Conservation (phyloP, 108 stramenopile species). For the Stephanodiscus triporus region DNA sequence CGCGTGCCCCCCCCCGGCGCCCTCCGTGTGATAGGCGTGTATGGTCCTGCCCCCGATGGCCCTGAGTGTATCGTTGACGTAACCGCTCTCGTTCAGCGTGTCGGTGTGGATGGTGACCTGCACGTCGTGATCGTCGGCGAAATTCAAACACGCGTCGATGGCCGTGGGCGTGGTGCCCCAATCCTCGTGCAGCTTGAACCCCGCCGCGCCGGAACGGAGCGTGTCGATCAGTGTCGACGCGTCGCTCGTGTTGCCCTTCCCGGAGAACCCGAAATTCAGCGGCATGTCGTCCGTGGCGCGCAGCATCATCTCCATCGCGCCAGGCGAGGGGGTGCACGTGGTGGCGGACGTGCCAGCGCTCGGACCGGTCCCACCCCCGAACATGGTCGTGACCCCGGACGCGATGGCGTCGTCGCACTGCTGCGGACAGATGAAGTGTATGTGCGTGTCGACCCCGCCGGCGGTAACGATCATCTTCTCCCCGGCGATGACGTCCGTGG, state of each 20-base stretch:
- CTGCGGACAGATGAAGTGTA: conserved; percentile 98
- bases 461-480: conserved; percentile 96
- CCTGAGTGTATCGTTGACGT: conserved; percentile 91
- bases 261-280: conserved; percentile 96
- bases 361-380: conserved; percentile 96
- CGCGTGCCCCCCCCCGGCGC: conserved; percentile 93
- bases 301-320: conserved; percentile 95
- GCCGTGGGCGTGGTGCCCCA: conserved; percentile 98
- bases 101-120: conserved; percentile 98
- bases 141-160: conserved; percentile 91
- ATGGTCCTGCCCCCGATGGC: conserved; percentile 97
- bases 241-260: conserved; percentile 95
- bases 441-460: conserved; percentile 96
- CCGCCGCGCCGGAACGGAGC: conserved; percentile 86
- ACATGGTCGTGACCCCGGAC: conserved; percentile 94
- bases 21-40: conserved; percentile 94
- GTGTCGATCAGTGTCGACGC: conserved; percentile 59
- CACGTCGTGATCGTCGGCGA: conserved; percentile 91
- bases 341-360: conserved; percentile 94
- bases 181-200: conserved; percentile 98
- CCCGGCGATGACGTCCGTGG: conserved; percentile 98
- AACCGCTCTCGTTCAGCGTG: conserved; percentile 96
- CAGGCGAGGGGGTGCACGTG: conserved; percentile 95
- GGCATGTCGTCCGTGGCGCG: conserved; percentile 90
- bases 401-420: conserved; percentile 95